Evolutionary conservation across 331 rosid genomes (phyloP).

Genomic region (Erythrophleum ivorense): DNA sequence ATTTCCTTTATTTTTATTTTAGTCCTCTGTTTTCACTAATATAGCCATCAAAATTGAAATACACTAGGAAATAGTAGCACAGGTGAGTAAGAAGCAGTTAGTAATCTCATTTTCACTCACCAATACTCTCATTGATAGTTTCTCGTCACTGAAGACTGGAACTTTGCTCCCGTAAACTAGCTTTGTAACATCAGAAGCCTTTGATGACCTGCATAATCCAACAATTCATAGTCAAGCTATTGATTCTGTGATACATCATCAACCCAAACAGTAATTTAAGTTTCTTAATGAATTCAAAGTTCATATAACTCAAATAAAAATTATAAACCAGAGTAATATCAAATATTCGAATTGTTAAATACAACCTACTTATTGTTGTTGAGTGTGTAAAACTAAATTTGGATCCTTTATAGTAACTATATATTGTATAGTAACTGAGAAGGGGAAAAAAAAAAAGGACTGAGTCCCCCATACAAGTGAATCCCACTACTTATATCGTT

Average conservation of each 20-base stretch:
- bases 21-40: no score
- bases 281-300: background rate
- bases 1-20: no score
- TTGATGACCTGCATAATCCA: constrained; percentile 68
- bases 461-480: no score
- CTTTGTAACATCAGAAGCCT: constrained; percentile 66
- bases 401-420: background rate
- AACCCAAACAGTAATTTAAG: background rate
- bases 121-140: constrained; percentile 60
- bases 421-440: no score
- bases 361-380: background rate
- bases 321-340: background rate
- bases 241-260: background rate
- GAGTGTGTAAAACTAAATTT: background rate
- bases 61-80: background rate
- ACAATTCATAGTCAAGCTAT: background rate
- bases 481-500: background rate
- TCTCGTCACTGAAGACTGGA: constrained; percentile 74
- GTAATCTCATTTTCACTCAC: constrained; percentile 47
- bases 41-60: background rate
- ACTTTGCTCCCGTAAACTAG: constrained; percentile 64
- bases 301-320: background rate
- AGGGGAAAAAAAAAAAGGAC: no score
- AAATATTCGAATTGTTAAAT: background rate
- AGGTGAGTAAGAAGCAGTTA: background rate